Percentiles rank a stretch among this genome's conserved stretches.
Evolutionary conservation across 805 yeast species (phyloP).

Genomic region (Saccharomycopsis olivae): DNA sequence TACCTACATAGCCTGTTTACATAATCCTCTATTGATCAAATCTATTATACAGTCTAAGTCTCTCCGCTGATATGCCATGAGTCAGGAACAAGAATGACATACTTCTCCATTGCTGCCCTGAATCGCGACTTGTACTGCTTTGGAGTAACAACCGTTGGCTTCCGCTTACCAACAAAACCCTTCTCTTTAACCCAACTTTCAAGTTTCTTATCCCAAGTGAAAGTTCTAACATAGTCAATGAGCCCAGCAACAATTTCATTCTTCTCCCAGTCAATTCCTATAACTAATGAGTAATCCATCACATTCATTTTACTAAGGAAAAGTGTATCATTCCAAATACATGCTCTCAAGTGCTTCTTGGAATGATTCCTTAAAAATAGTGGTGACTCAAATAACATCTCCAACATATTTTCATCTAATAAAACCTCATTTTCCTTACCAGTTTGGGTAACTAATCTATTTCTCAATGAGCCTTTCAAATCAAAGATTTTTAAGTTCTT

Average conservation of each 20-base stretch:
- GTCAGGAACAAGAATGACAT: constrained; percentile 81
- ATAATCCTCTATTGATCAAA: too few species aligned
- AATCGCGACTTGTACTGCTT: constrained; percentile 89
- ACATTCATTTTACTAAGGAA: constrained; percentile 95
- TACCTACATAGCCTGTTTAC: too few species aligned
- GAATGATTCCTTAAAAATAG: constrained; percentile 88
- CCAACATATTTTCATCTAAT: constrained; percentile 96
- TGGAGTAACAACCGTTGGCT: constrained; percentile 96
- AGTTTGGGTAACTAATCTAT: constrained; percentile 92
- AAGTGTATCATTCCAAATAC: constrained; percentile 89
- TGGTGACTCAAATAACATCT: constrained; percentile 92
- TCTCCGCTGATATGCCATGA: constrained; percentile 1
- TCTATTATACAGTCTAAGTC: too few species aligned
- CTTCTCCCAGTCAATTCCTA: constrained; percentile 68
- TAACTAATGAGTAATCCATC: constrained; percentile 94
- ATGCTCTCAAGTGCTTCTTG: constrained; percentile 74
- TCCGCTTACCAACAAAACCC: constrained; percentile 81
- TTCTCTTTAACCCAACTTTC: constrained; percentile 99
- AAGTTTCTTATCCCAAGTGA: constrained; percentile 97
- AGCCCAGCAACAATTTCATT: constrained; percentile 80
- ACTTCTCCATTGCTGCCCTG: constrained; percentile 96
- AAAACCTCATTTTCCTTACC: constrained; percentile 92
- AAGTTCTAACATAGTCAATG: constrained; percentile 86
- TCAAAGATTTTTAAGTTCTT: constrained; percentile 84
- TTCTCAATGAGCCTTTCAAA: constrained; percentile 95